Percentiles rank a stretch among this genome's conserved stretches.
phyloP scores from a whole-genome alignment of 1,139 yeast genomes.

The Yamadazyma aaseri region DNA sequence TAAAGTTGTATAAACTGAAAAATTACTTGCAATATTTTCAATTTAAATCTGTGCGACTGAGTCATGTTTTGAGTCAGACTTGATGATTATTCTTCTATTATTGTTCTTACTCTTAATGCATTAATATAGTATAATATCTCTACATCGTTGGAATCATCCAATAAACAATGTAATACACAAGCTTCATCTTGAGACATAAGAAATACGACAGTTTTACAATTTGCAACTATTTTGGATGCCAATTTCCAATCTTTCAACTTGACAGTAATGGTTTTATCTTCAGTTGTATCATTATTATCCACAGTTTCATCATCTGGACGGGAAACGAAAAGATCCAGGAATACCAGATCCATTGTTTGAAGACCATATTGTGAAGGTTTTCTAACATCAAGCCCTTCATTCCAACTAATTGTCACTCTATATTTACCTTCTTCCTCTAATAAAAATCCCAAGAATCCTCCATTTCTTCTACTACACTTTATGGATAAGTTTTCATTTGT shows the following conservation, averaged over 20 bases:
- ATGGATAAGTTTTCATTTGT: conserved; percentile 33
- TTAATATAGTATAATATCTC: conserved; percentile 55
- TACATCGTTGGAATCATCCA: conserved; percentile 56
- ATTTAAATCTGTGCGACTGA: conserved; percentile 5
- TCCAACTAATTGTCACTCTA: conserved; percentile 58
- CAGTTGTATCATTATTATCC: conserved; percentile 22
- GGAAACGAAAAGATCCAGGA: conserved; percentile 6
- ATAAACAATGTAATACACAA: conserved; percentile 54
- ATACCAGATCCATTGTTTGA: background rate
- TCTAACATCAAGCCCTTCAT: conserved; percentile 41
- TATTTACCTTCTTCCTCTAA: conserved; percentile 55
- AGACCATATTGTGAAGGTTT: conserved; percentile 19
- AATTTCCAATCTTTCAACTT: conserved; percentile 56
- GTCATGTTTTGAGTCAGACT: conserved; percentile 3
- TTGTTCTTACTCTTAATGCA: conserved; percentile 27
- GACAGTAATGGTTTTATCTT: conserved; percentile 41
- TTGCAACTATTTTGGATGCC: conserved; percentile 53
- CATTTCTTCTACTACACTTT: conserved; percentile 31
- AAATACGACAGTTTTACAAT: conserved; percentile 52
- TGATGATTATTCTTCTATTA: conserved; percentile 2
- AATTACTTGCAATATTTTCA: conserved; percentile 3
- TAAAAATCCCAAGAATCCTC: conserved; percentile 46
- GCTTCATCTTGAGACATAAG: conserved; percentile 51
- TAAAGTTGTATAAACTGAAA: background rate
- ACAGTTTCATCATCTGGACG: conserved; percentile 11